phyloP scores from a whole-genome alignment of 108 stramenopile genomes.

The Conticribra weissflogii region DNA sequence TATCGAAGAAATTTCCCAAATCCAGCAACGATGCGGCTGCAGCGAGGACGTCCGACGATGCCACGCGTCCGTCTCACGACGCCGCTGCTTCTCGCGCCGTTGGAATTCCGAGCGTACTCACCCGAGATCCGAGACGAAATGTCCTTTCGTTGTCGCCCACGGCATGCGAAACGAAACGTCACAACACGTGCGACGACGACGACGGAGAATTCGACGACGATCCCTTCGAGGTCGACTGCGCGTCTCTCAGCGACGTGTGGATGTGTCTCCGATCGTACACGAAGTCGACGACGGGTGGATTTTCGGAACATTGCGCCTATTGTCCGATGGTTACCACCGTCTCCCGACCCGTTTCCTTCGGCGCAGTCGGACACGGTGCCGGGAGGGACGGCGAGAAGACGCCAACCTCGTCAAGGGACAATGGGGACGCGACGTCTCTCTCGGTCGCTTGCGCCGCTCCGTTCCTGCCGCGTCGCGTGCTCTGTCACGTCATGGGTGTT shows the following conservation, averaged over 20 bases:
- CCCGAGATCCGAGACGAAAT: background rate
- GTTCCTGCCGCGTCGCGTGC: slow-evolving; percentile 23
- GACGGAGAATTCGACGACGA: slow-evolving; percentile 10
- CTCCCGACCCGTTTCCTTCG: background rate
- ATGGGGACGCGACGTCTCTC: no score
- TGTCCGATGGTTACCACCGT: slow-evolving; percentile 38
- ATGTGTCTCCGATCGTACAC: slow-evolving; percentile 42
- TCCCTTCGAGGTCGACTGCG: background rate
- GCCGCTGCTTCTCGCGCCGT: no score
- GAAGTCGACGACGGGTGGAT: slow-evolving; percentile 12
- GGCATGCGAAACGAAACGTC: background rate
- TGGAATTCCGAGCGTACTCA: background rate
- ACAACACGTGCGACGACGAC: background rate
- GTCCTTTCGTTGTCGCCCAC: background rate
- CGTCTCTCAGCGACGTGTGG: slow-evolving; percentile 25
- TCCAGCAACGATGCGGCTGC: no score
- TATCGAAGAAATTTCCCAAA: no score
- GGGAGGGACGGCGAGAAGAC: background rate
- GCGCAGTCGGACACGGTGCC: background rate
- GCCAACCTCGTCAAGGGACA: background rate
- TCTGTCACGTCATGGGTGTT: slow-evolving; percentile 21
- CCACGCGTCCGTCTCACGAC: no score
- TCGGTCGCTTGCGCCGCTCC: slow-evolving; percentile 43
- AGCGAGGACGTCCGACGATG: no score
- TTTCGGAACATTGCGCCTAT: slow-evolving; percentile 41